Evolutionary conservation across 495 filamentous ascomycete genomes (phyloP), one percentile per base, ranked within the genome.

Genomic region (Penicillium coprophilum): DNA sequence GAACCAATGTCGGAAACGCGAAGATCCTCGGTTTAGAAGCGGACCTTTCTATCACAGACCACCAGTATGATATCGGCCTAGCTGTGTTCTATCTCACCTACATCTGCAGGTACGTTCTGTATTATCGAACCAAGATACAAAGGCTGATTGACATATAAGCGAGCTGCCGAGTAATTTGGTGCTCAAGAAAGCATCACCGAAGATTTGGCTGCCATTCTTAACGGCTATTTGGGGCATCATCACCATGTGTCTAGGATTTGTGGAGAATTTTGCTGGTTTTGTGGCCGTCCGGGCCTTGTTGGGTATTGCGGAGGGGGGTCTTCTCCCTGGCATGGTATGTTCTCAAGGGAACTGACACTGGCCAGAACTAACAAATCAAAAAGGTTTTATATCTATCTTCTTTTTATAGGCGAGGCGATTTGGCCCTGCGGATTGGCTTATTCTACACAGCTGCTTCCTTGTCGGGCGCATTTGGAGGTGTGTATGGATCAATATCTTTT

Each of bases 391-490:
- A 91, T 57, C 75, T 91, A 19, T 90, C 88, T 2, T 85, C 82
- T 61, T 92, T 90, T 82, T 92, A 91, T 57, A 72, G 76, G 60
- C 70, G 85, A 13, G 80, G 82, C 50, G 87, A 90, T 63, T 77
- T 84, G 46, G 88, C 90, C 53, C 76, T 81, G 43, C 82, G 89
- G n/a, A 83, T 86, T 62, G 88, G 87, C 23, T 70, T 87, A 50
- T 92, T 92, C 67, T 91, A 89, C 74, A 84, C 82, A n/a, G 81
- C 86, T 4, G 87, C 86, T 1, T 85, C 81, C 19, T 62, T 90
- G 34, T 86, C 87, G 4, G 87, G 87, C 27, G 87, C 86, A 2
- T 90, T 92, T 65, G 84, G 83, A 28, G 85, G 87, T 62, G 17
- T 4, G 6, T 7, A 74, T 59, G 53, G 31, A 46, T 41, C 15